These are phyloP conservation scores for Lactifluus hygrophoroides DNA, from an alignment of 768 basidiomycete species.

Conservation along the genomic window DNA sequence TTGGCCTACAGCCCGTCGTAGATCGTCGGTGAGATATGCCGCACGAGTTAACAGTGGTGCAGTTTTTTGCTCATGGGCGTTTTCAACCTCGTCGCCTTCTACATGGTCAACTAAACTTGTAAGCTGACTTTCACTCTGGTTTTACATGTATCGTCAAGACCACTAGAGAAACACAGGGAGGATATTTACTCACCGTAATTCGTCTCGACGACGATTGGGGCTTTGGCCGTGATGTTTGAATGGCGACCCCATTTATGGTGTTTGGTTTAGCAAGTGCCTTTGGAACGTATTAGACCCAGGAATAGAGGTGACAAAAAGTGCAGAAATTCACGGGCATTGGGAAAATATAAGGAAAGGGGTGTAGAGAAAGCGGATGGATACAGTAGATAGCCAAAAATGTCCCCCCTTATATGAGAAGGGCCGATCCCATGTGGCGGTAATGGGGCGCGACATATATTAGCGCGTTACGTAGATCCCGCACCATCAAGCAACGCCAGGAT, in stretches of 20 bases:
- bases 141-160: background rate
- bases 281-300: background rate
- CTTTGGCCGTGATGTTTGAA: background rate
- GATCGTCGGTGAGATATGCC: conserved; percentile 21
- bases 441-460: background rate
- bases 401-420: background rate
- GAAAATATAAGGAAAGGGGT: background rate
- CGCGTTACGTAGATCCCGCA: conserved; percentile 1
- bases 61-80: conserved; percentile 23
- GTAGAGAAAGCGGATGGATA: background rate
- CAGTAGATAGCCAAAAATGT: background rate
- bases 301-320: background rate
- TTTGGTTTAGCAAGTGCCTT: background rate
- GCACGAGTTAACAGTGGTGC: conserved; percentile 27
- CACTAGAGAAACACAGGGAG: background rate
- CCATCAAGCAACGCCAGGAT: background rate
- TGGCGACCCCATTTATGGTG: background rate
- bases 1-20: conserved; percentile 33
- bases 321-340: background rate
- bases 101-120: background rate
- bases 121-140: conserved; percentile 7
- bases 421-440: background rate
- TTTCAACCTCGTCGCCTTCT: background rate
- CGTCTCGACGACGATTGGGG: too few species aligned
- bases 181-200: background rate